phyloP scores from a whole-genome alignment of 106 monocot species.

The Alisma plantagoaquatica region DNA sequence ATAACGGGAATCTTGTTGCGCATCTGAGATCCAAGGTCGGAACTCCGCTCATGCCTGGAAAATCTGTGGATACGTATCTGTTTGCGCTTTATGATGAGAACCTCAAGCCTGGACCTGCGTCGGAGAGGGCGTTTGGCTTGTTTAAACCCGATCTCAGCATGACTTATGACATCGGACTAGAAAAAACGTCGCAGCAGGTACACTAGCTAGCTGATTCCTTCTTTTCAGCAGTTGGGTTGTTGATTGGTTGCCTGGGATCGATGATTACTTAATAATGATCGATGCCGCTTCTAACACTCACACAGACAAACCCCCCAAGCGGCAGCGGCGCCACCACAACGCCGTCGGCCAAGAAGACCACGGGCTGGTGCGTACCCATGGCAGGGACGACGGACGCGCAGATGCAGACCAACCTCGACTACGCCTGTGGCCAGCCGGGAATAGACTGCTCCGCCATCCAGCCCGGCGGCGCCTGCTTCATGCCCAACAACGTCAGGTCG shows the following conservation, averaged over 20 bases:
- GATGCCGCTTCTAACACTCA: constrained; percentile 56
- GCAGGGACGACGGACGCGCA: constrained; percentile 12
- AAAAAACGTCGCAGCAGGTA: constrained; percentile 45
- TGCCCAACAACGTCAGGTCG: constrained; percentile 16
- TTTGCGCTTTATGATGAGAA: too few relatives aligned
- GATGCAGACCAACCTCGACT: constrained; percentile 11
- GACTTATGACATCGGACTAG: too few relatives aligned
- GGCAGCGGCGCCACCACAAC: constrained; percentile 5
- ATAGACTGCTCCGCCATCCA: constrained; percentile 15
- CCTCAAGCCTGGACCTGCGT: too few relatives aligned
- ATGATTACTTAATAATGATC: constrained; percentile 63
- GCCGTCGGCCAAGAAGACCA: constrained; percentile 5
- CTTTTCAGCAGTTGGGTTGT: constrained; percentile 44
- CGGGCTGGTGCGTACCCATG: constrained; percentile 41
- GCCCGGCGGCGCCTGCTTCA: constrained; percentile 19
- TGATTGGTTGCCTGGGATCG: constrained; percentile 22
- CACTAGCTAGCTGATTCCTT: constrained; percentile 52
- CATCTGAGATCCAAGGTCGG: too few relatives aligned
- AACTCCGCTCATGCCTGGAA: too few relatives aligned
- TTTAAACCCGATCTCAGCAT: too few relatives aligned
- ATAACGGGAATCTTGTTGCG: too few relatives aligned
- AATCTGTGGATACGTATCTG: too few relatives aligned
- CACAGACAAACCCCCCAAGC: constrained; percentile 17
- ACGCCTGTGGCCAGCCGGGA: constrained; percentile 13
- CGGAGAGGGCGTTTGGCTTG: too few relatives aligned